Base-by-base conservation (phyloP, 371 early-diverging fungal species). In the Syncephalastrum monosporum region DNA sequence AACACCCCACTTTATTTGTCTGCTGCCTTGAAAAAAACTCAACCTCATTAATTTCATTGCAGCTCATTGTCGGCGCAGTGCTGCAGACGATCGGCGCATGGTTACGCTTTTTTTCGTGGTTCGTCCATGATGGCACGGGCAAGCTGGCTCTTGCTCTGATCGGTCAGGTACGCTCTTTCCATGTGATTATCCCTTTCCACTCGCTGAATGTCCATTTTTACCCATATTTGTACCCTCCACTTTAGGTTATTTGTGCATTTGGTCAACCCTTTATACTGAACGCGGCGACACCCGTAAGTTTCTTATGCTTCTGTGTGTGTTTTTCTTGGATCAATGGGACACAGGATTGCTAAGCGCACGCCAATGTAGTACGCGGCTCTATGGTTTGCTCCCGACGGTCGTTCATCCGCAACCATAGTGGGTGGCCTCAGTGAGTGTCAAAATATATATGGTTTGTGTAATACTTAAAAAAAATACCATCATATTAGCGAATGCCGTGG, bases 251-350 rank as follows among this genome's bases (percentile, higher is more conserved):
- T 52, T 77, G 77, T 58, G 74, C 72, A 3, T 46, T 74, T 47
- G 77, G 74, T 25, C 77, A 77, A 53, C 77, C 77, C 0, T 77
- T 77, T 57, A 64, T 77, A 49, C 61, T 77, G 23, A 74, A 70
- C 50, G 58, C 72, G 19, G 64, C 72, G 17, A 77, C 77, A 42
- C 77, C 77, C 19, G 77, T 77, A 68, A 63, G 72, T 42, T 38
- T 24, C 24, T 14, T 8, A 12, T 17, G 4, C 8, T 14, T 53
- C 23, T 33, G 13, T 41, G 12, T 21, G 60, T 10, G n/a, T 19
- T 33, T 7, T 33, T 33, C 12, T 10, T 33, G 38, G 38, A 33
- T 29, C 38, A 10, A 12, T 33, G 38, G 38, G 38, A 33, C 12
- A 33, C 38, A 10, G 12, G 10, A 10, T 10, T 33, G 38, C 38